Conservation (phyloP, 805 yeast species). For the Barnettozyma sucrosica region DNA sequence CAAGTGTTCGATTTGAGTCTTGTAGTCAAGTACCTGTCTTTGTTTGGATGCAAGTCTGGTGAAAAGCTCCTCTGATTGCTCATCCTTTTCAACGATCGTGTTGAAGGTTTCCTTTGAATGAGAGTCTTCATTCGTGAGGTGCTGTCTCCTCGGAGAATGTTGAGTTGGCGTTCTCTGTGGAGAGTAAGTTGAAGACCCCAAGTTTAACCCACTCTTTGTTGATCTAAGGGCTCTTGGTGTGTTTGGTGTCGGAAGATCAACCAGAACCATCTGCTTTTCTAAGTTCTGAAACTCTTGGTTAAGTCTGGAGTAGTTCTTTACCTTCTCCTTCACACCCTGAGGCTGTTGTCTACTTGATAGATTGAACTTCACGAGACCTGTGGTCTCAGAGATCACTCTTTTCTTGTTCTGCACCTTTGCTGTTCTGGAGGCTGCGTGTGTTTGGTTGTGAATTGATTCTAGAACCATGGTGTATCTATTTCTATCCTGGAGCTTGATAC, state of each 20-base stretch:
- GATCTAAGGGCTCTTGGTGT: slow-evolving; percentile 1
- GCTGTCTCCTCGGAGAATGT: not conserved
- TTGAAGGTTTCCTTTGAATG: not conserved
- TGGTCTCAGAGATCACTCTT: slow-evolving; percentile 42
- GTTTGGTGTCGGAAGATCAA: not conserved
- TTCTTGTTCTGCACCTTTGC: slow-evolving; percentile 22
- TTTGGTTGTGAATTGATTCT: slow-evolving; percentile 8
- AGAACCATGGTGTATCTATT: not conserved
- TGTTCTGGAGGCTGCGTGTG: slow-evolving; percentile 1
- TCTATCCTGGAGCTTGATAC: not conserved
- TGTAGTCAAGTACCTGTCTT: slow-evolving; percentile 44
- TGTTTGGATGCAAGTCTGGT: slow-evolving; percentile 46
- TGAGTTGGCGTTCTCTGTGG: slow-evolving; percentile 5
- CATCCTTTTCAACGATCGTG: not conserved
- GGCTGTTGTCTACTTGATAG: slow-evolving; percentile 4
- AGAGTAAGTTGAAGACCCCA: slow-evolving; percentile 5
- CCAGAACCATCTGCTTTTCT: slow-evolving; percentile 7
- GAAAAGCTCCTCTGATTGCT: slow-evolving; percentile 24
- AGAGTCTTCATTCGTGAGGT: not conserved
- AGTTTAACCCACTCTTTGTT: slow-evolving; percentile 7
- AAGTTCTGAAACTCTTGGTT: slow-evolving; percentile 14
- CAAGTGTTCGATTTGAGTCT: slow-evolving; percentile 32
- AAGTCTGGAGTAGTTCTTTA: slow-evolving; percentile 10
- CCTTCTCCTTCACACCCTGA: slow-evolving; percentile 7
- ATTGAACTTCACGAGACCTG: slow-evolving; percentile 44